phyloP scores from a whole-genome alignment of 2,329 filamentous ascomycete genomes.

The Juglanconis oblonga region DNA sequence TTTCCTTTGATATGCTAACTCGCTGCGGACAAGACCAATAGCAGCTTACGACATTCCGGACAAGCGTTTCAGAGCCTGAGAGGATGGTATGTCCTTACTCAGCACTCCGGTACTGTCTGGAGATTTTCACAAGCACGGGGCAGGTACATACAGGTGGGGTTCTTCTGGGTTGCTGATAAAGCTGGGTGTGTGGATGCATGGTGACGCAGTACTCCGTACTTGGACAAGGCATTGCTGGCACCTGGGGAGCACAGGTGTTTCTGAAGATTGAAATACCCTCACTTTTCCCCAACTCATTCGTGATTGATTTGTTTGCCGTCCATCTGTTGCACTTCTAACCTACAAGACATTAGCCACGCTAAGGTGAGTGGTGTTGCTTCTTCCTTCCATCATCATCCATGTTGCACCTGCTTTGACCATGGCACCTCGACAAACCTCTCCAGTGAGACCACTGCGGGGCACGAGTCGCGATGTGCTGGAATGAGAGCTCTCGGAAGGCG shows the following conservation, averaged over 20 bases:
- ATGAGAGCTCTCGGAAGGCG: conserved; percentile 10
- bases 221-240: too few species aligned
- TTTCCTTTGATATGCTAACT: neutral
- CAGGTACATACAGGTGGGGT: neutral
- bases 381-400: neutral
- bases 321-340: neutral
- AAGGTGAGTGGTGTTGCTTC: neutral
- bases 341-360: neutral
- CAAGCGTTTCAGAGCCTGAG: neutral
- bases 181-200: conserved; percentile 6
- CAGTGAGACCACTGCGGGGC: conserved; percentile 13
- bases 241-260: too few species aligned
- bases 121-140: neutral
- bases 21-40: too few species aligned
- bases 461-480: neutral
- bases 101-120: too few species aligned
- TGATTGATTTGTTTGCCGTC: neutral
- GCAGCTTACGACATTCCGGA: neutral
- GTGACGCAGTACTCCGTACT: conserved; percentile 5
- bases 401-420: neutral
- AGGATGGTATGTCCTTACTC: too few species aligned
- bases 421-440: too few species aligned
- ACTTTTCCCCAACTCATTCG: neutral
- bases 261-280: neutral
- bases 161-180: neutral